A percentile compares a stretch with the other conserved stretches of the same genome.
Evolutionary conservation across 306 rosid genomes (phyloP).

Genomic region (Sicyos edulis): DNA sequence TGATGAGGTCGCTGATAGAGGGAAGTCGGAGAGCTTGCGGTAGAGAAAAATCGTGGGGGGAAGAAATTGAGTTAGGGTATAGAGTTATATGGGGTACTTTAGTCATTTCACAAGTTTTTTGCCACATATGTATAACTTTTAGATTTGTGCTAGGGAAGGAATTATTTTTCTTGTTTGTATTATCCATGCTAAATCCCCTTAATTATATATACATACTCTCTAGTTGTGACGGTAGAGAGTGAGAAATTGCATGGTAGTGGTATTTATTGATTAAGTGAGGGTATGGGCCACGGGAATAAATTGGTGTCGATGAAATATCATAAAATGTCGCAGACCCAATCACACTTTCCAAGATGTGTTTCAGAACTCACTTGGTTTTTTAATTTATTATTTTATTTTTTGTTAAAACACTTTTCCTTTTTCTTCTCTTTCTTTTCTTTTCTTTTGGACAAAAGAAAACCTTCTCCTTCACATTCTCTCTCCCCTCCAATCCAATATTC

Average conservation of each 20-base stretch:
- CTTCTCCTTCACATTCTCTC: conserved; percentile 5
- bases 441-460: neutral
- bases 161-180: no score
- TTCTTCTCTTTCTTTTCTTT: neutral
- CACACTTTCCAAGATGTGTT: conserved; percentile 48
- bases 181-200: no score
- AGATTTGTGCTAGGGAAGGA: no score
- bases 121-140: no score
- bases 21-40: no score
- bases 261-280: neutral
- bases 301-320: conserved; percentile 46
- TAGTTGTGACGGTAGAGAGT: neutral
- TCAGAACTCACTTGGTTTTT: conserved; percentile 5
- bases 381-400: neutral
- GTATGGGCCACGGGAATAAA: conserved; percentile 61
- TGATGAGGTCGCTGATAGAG: no score
- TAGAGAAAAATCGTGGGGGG: no score
- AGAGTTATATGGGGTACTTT: no score
- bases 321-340: conserved; percentile 20
- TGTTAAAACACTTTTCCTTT: no score
- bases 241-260: neutral
- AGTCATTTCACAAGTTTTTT: no score
- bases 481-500: neutral
- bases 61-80: no score
- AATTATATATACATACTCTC: no score